Evolutionary conservation across 1,284 basidiomycete species (phyloP).

Genomic region (Afroboletus lepidellus): DNA sequence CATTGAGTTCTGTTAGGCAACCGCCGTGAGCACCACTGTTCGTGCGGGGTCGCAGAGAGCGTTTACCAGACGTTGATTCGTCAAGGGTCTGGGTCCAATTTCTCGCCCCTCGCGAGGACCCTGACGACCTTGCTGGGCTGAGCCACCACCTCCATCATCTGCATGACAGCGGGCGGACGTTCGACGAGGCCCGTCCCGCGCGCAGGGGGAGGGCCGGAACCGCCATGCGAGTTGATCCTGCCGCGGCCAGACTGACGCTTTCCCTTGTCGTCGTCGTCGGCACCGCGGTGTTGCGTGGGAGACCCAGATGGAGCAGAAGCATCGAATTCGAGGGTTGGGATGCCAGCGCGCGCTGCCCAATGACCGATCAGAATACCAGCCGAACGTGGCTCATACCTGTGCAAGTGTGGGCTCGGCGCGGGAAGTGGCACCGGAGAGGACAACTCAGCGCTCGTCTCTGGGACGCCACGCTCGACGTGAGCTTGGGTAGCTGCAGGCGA

Average conservation of each 20-base stretch:
- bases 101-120: constrained; percentile 77
- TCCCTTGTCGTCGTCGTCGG: constrained; percentile 36
- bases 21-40: neutral
- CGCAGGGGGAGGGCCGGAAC: constrained; percentile 15
- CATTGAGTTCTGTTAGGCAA: constrained; percentile 12
- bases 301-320: constrained; percentile 28
- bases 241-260: constrained; percentile 33
- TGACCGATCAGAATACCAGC: constrained; percentile 57
- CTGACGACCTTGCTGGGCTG: constrained; percentile 71
- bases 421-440: constrained; percentile 65
- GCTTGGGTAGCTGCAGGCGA: constrained; percentile 38
- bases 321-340: constrained; percentile 56
- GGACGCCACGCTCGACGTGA: constrained; percentile 31
- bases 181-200: constrained; percentile 52
- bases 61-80: no score
- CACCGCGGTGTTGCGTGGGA: constrained; percentile 21
- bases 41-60: neutral
- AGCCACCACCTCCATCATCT: constrained; percentile 71
- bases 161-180: constrained; percentile 66
- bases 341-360: constrained; percentile 65
- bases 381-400: constrained; percentile 63
- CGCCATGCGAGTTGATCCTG: constrained; percentile 29
- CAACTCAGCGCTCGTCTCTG: constrained; percentile 34
- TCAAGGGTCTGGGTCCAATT: constrained; percentile 53
- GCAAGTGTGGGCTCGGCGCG: constrained; percentile 51